Percentiles rank a stretch among this genome's conserved stretches.
phyloP scores from a whole-genome alignment of 441 rosid species.

The Erysimum cheiri region DNA sequence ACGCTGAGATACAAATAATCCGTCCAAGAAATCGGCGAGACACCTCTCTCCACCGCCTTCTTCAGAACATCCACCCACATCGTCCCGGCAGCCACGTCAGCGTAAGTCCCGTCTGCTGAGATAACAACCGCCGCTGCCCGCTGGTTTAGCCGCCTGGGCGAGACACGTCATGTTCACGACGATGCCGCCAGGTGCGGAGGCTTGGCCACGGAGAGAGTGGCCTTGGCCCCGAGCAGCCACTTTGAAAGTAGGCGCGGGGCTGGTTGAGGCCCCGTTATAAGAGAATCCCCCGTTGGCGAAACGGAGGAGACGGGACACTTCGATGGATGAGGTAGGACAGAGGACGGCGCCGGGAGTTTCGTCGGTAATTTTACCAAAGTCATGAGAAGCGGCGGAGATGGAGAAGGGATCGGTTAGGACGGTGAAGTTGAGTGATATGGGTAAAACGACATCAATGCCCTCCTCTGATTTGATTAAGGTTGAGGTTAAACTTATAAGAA shows the following conservation, averaged over 20 bases:
- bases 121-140: constrained; percentile 45
- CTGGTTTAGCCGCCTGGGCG: constrained; percentile 41
- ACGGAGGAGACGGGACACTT: constrained; percentile 60
- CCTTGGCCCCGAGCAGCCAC: constrained; percentile 87
- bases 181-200: constrained; percentile 68
- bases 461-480: constrained; percentile 29
- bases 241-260: constrained; percentile 39
- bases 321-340: constrained; percentile 57
- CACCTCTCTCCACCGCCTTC: constrained; percentile 57
- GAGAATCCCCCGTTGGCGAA: constrained; percentile 48
- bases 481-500: constrained; percentile 19
- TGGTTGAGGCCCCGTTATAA: constrained; percentile 23
- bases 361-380: constrained; percentile 69
- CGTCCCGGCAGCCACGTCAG: constrained; percentile 82
- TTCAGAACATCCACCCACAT: constrained; percentile 84
- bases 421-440: constrained; percentile 45
- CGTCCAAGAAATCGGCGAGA: constrained; percentile 84
- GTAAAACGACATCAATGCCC: constrained; percentile 39
- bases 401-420: constrained; percentile 54
- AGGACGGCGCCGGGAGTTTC: constrained; percentile 69
- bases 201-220: constrained; percentile 82
- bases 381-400: constrained; percentile 60
- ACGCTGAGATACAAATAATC: constrained; percentile 90
- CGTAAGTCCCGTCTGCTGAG: constrained; percentile 49
- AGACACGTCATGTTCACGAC: constrained; percentile 78